Percentiles rank a stretch among this genome's conserved stretches.
phyloP scores from a whole-genome alignment of 169 alveolate species.

The Plasmodium gallinaceum region DNA sequence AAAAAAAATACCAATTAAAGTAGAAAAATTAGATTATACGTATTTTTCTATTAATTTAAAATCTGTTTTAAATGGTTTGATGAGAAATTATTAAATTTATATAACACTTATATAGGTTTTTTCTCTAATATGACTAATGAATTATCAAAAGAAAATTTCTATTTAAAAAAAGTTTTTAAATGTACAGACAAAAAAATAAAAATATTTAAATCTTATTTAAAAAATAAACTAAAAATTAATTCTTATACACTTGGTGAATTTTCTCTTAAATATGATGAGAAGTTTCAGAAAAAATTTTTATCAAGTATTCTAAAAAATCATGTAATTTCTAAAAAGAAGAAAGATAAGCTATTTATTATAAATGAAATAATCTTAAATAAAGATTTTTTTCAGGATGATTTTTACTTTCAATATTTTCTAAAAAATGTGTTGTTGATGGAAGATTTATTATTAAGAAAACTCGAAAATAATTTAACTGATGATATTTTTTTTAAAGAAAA shows the following conservation, averaged over 20 bases:
- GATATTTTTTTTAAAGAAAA: conserved; percentile 58
- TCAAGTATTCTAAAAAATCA: conserved; percentile 53
- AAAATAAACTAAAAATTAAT: conserved; percentile 30
- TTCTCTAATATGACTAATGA: conserved; percentile 25
- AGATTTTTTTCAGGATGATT: conserved; percentile 54
- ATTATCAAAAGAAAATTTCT: neutral
- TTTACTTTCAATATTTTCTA: conserved; percentile 70
- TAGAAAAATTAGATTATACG: too few species aligned
- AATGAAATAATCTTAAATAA: conserved; percentile 48
- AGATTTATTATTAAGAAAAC: conserved; percentile 43
- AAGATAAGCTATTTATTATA: conserved; percentile 40
- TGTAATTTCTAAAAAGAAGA: conserved; percentile 32
- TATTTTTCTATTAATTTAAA: too few species aligned
- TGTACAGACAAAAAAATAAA: conserved; percentile 72
- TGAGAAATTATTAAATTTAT: neutral
- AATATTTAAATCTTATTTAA: conserved; percentile 55
- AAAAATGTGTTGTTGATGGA: conserved; percentile 67
- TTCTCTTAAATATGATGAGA: conserved; percentile 65
- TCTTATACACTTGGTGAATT: conserved; percentile 63
- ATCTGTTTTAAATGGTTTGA: too few species aligned
- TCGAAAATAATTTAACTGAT: conserved; percentile 36
- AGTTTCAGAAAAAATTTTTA: conserved; percentile 34
- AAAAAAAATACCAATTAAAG: neutral
- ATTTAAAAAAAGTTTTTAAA: conserved; percentile 33
- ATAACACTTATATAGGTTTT: neutral